These are phyloP conservation scores for Pseudocercospora cruenta DNA, from an alignment of 2,329 filamentous ascomycete genomes.

Conservation along the genomic window DNA sequence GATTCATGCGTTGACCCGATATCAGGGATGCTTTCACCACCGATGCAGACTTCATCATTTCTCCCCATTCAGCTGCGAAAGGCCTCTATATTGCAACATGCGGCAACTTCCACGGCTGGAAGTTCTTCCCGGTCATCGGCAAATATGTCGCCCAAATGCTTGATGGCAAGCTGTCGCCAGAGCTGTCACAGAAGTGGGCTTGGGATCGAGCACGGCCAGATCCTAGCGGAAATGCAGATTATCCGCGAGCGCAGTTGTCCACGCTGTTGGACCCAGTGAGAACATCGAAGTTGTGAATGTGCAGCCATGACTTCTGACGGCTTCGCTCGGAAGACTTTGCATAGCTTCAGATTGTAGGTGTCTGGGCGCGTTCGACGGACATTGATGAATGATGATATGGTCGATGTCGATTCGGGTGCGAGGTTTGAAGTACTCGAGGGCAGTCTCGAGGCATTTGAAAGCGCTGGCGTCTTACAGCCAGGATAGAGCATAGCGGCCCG, in stretches of 20 bases:
- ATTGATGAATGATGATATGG: background rate
- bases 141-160: conserved; percentile 43
- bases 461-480: background rate
- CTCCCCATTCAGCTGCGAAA: conserved; percentile 46
- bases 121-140: conserved; percentile 43
- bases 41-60: conserved; percentile 57
- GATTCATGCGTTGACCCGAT: conserved; percentile 3
- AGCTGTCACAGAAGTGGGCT: conserved; percentile 56
- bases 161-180: conserved; percentile 45
- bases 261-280: conserved; percentile 50
- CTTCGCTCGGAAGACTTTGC: background rate
- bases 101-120: conserved; percentile 47
- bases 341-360: background rate
- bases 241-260: conserved; percentile 61
- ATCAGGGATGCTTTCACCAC: conserved; percentile 67
- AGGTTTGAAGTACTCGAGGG: background rate
- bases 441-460: background rate
- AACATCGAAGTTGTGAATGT: conserved; percentile 17
- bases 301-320: background rate
- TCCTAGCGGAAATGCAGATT: conserved; percentile 57
- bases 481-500: conserved; percentile 1
- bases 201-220: conserved; percentile 65
- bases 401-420: background rate
- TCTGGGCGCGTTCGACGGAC: background rate
- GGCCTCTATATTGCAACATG: conserved; percentile 52